Percentiles rank a stretch among this genome's conserved stretches.
These are phyloP conservation scores for Rhododendron henanense DNA, from an alignment of 148 eudicot species.

Conservation along the genomic window DNA sequence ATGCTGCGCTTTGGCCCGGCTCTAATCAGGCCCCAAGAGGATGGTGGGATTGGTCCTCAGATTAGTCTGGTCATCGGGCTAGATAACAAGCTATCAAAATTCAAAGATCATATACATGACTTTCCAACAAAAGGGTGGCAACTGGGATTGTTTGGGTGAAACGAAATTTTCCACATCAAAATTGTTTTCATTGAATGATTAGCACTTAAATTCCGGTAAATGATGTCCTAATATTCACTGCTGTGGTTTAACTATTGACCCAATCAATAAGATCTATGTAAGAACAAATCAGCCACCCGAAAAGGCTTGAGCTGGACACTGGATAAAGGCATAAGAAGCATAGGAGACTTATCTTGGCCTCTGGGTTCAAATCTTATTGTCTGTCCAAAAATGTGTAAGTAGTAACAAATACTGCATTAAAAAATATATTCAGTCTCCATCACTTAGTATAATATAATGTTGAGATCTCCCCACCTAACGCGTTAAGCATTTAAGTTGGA, in stretches of 20 bases:
- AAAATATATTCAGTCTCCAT: neutral
- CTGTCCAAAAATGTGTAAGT: neutral
- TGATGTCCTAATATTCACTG: neutral
- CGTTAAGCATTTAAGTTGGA: neutral
- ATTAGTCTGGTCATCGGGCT: neutral
- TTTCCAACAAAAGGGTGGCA: neutral
- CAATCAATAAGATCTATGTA: neutral
- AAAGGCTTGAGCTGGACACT: neutral
- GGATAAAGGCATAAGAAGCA: neutral
- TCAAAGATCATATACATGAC: neutral
- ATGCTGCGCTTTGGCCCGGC: neutral
- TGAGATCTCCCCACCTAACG: neutral
- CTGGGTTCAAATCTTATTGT: neutral
- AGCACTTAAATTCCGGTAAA: neutral
- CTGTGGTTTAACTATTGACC: neutral
- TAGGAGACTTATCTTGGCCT: neutral
- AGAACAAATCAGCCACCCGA: neutral
- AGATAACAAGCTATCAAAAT: neutral
- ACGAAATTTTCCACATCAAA: neutral
- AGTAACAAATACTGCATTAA: neutral
- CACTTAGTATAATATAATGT: neutral
- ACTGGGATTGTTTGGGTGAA: neutral
- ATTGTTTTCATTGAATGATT: neutral
- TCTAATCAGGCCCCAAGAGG: too few species aligned
- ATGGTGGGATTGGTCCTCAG: neutral